These are phyloP conservation scores for Mucor saturninus DNA, from an alignment of 371 early-diverging fungal genomes.

Conservation along the genomic window DNA sequence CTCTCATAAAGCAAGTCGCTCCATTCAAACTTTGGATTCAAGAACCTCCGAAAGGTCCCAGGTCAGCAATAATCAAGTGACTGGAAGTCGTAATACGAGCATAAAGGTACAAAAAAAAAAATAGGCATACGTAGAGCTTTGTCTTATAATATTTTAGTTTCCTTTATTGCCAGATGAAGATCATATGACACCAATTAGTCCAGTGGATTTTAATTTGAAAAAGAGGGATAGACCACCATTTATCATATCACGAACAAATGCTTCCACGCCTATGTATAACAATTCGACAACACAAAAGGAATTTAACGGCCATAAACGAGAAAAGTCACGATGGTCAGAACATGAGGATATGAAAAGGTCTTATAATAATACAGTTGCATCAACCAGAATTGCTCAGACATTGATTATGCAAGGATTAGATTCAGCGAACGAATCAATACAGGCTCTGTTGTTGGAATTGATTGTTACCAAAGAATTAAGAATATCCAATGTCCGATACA, in stretches of 20 bases:
- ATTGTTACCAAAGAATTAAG: conserved; percentile 58
- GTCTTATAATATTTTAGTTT: conserved; percentile 1
- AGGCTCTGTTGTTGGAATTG: conserved; percentile 56
- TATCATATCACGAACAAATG: neutral
- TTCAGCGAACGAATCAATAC: conserved; percentile 47
- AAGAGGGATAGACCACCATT: conserved; percentile 21
- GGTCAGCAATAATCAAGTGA: neutral
- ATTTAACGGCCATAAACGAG: conserved; percentile 4
- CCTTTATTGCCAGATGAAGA: conserved; percentile 9
- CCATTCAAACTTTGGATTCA: conserved; percentile 29
- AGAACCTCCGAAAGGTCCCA: conserved; percentile 19
- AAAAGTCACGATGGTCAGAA: conserved; percentile 23
- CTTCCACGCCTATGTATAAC: neutral
- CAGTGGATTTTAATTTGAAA: conserved; percentile 47
- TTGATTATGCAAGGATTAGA: conserved; percentile 52
- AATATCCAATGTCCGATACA: conserved; percentile 51
- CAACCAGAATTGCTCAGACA: conserved; percentile 47
- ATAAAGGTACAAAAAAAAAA: conserved; percentile 8
- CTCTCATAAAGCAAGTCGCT: conserved; percentile 16
- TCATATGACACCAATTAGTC: conserved; percentile 42
- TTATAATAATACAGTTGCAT: conserved; percentile 7
- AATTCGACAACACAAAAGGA: conserved; percentile 11
- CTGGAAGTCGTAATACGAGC: conserved; percentile 17
- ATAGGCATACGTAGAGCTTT: neutral
- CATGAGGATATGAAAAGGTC: conserved; percentile 27